These are phyloP conservation scores for Beauveria brongniartii DNA, from an alignment of 2,329 filamentous ascomycete genomes.

Conservation along the genomic window DNA sequence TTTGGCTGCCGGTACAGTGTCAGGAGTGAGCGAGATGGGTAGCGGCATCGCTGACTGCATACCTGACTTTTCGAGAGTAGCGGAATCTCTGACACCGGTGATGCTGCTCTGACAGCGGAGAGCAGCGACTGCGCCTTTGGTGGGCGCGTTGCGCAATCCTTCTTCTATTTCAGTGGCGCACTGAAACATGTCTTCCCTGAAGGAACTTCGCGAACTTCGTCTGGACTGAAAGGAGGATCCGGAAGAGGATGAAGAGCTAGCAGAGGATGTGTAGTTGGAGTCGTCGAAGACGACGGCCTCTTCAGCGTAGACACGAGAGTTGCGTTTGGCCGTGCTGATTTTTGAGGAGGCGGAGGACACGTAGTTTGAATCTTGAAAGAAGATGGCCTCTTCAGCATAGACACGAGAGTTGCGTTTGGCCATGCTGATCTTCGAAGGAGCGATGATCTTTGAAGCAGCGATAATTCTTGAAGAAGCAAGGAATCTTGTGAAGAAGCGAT, in stretches of 20 bases:
- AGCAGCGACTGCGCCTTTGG: neutral
- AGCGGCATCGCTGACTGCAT: neutral
- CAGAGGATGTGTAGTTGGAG: slow-evolving; percentile 1
- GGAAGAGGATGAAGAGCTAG: slow-evolving; percentile 5
- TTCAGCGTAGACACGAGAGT: slow-evolving; percentile 17
- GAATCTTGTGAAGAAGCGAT: too few species aligned
- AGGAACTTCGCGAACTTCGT: slow-evolving; percentile 22
- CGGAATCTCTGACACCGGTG: neutral
- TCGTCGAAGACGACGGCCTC: slow-evolving; percentile 14
- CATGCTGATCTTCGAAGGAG: slow-evolving; percentile 11
- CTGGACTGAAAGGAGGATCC: slow-evolving; percentile 20
- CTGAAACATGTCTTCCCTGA: slow-evolving; percentile 21
- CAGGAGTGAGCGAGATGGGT: neutral
- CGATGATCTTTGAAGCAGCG: too few species aligned
- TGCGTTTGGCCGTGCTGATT: slow-evolving; percentile 19
- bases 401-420: slow-evolving; percentile 19
- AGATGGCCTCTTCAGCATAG: slow-evolving; percentile 15
- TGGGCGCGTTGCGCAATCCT: slow-evolving; percentile 2
- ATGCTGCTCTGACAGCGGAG: neutral
- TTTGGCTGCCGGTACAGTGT: neutral
- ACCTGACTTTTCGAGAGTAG: slow-evolving; percentile 7
- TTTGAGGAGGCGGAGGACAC: too few species aligned
- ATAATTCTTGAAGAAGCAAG: too few species aligned
- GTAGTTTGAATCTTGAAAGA: too few species aligned
- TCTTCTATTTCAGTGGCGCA: slow-evolving; percentile 19